Base-by-base conservation (phyloP, 208 protist species). In the Angomonas desouzai region DNA sequence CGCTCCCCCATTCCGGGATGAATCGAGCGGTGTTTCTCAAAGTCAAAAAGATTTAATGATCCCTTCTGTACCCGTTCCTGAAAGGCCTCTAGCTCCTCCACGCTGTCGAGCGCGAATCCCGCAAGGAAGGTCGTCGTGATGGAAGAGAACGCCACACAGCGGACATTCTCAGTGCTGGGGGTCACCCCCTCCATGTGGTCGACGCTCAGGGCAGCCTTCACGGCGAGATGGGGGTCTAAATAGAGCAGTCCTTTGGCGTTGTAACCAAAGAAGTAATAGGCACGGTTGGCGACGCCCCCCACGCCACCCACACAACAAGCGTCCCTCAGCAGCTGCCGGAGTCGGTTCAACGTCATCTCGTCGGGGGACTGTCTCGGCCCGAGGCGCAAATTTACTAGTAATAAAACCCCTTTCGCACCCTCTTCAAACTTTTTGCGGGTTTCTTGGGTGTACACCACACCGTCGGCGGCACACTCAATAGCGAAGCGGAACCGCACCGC, bases 241-340 rank as follows among this genome's bases (percentile, higher is more conserved):
- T 87, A 92, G 45, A 91, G 55, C 4, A 92, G 45, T 43, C 81
- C 78, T 1, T 67, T 78, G 36, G 76, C 68, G n/a, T 68, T 76
- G 51, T 73, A 74, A 29, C 81, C 88, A 30, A 92, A 64, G 68
- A 94, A 81, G 61, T 83, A 94, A 64, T 87, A 94, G 62, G 83
- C 84, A 16, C 83, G 64, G 18, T 71, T 65, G 9, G 76, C 80
- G 23, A 82, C 73, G 27, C 88, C 88, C 23, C 85, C 88, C 20
- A 92, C 81, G 3, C 89, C 55, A 20, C 88, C 88, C 32, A 91
- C 45, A 57, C 85, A 91, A 29, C 66, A 45, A 22, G 72, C 68
- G 30, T 76, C 70, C 53, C 71, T 69, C 62, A 94, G 68, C 29
- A 92, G 64, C 55, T 74, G 58, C 43, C 85, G 76, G 0, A 94